Evolutionary conservation across 805 yeast species (phyloP).

Genomic region (Candida namnaoensis): DNA sequence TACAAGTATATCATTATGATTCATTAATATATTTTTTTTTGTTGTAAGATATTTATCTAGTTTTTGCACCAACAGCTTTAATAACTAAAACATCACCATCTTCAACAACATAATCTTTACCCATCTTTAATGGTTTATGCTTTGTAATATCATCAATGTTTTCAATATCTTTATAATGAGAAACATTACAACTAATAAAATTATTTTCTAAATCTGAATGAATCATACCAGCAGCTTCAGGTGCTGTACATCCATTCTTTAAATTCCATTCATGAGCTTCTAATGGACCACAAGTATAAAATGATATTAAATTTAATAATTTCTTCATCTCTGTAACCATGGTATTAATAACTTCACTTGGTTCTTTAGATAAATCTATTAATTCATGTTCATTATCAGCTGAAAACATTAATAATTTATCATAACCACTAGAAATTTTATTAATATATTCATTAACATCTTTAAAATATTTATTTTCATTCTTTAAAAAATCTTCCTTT

Average conservation of each 20-base stretch:
- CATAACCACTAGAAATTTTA: constrained; percentile 52
- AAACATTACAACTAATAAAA: constrained; percentile 70
- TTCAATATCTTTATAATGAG: constrained; percentile 53
- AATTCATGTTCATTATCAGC: constrained; percentile 39
- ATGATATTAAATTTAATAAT: constrained; percentile 65
- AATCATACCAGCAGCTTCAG: constrained; percentile 85
- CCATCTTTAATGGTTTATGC: constrained; percentile 36
- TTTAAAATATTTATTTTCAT: constrained; percentile 39
- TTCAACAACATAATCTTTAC: constrained; percentile 71
- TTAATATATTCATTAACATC: constrained; percentile 59
- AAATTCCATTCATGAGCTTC: constrained; percentile 91
- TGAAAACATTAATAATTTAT: constrained; percentile 60
- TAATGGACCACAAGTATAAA: constrained; percentile 77
- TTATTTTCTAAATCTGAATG: constrained; percentile 81
- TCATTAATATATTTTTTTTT: no score
- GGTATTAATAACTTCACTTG: constrained; percentile 50
- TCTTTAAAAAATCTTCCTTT: constrained; percentile 53
- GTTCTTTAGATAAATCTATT: constrained; percentile 16
- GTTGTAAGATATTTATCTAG: constrained; percentile 10
- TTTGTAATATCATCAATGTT: constrained; percentile 5
- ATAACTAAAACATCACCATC: constrained; percentile 79
- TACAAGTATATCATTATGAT: neutral
- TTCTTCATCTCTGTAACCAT: constrained; percentile 60
- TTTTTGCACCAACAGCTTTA: constrained; percentile 63
- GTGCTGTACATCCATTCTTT: constrained; percentile 66